These are phyloP conservation scores for Saccharomycopsis capsularis DNA, from an alignment of 805 yeast genomes.

Conservation along the genomic window DNA sequence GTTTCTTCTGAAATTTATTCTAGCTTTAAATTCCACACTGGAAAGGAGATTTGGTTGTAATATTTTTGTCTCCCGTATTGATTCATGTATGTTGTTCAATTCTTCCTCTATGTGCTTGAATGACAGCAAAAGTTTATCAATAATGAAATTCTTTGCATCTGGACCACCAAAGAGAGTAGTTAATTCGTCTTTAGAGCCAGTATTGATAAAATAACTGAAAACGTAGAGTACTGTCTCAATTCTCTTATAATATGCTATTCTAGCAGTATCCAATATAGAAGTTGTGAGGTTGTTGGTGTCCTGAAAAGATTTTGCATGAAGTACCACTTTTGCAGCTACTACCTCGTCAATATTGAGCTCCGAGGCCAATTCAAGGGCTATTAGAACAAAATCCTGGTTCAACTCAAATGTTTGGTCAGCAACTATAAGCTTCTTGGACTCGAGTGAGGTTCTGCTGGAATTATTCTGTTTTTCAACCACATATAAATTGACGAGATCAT, in stretches of 20 bases:
- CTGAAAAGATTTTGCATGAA: constrained; percentile 34
- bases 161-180: constrained; percentile 24
- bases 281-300: constrained; percentile 25
- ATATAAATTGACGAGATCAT: constrained; percentile 10
- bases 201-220: constrained; percentile 35
- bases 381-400: constrained; percentile 57
- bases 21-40: constrained; percentile 39
- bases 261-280: constrained; percentile 52
- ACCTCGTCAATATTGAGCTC: constrained; percentile 72
- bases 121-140: constrained; percentile 43
- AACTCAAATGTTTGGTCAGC: constrained; percentile 36
- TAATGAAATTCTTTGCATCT: constrained; percentile 27
- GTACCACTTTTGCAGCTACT: constrained; percentile 62
- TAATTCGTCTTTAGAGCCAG: constrained; percentile 7
- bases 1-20: constrained; percentile 51
- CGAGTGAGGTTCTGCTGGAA: constrained; percentile 8
- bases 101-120: constrained; percentile 54
- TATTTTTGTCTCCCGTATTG: constrained; percentile 44
- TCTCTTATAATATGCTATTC: constrained; percentile 60
- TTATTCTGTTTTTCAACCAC: constrained; percentile 2
- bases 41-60: constrained; percentile 38
- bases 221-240: constrained; percentile 69
- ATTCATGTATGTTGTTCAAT: constrained; percentile 46
- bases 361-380: constrained; percentile 52
- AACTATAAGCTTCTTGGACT: constrained; percentile 6